Conservation (phyloP, 306 rosid species). For the Sophora flavescens region DNA sequence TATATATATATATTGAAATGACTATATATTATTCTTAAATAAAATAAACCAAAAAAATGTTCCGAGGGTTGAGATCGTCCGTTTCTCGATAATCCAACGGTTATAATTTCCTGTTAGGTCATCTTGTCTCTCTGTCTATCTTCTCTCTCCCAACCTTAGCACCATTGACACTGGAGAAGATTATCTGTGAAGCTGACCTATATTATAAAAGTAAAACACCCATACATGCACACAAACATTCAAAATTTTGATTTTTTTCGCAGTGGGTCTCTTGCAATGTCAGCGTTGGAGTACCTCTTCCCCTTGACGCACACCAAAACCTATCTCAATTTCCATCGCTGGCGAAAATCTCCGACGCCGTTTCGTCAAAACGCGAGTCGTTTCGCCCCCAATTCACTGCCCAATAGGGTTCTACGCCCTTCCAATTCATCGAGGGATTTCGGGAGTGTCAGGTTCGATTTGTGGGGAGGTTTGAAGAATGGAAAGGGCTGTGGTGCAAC, state of each 20-base stretch:
- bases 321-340: conserved; percentile 52
- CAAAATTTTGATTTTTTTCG: conserved; percentile 37
- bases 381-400: conserved; percentile 49
- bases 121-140: conserved; percentile 23
- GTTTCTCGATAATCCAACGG: conserved; percentile 63
- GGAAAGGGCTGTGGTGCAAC: conserved; percentile 22
- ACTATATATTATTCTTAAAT: too few species aligned
- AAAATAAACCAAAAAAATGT: not conserved
- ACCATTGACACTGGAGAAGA: conserved; percentile 42
- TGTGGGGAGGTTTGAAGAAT: conserved; percentile 55
- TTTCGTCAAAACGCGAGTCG: conserved; percentile 50
- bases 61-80: conserved; percentile 52
- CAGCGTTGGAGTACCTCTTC: conserved; percentile 69
- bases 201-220: not conserved
- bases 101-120: conserved; percentile 33
- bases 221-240: not conserved
- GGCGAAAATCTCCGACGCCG: conserved; percentile 55
- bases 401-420: conserved; percentile 45
- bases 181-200: conserved; percentile 38
- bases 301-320: conserved; percentile 66
- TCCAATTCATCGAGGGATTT: conserved; percentile 45
- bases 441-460: conserved; percentile 57
- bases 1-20: too few species aligned
- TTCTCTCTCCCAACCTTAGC: conserved; percentile 1
- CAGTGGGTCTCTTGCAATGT: conserved; percentile 57